A percentile compares a stretch with the other conserved stretches of the same genome.
phyloP scores from a whole-genome alignment of 768 basidiomycete genomes.

The Pleurotus salmoneostramineus region DNA sequence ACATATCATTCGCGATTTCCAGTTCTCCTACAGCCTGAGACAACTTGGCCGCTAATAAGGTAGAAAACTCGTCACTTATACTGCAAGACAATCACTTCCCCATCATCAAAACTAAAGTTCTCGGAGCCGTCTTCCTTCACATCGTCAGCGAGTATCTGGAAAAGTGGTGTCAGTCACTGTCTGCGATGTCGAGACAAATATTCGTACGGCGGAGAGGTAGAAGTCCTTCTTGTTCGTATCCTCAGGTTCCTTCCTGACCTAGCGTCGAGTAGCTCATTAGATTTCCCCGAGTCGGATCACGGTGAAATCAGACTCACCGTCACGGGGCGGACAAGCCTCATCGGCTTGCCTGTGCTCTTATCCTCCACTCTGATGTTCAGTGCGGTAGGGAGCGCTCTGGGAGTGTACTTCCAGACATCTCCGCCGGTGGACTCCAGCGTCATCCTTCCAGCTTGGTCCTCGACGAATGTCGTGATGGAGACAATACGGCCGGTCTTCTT shows the following conservation, averaged over 20 bases:
- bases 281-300: neutral
- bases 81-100: neutral
- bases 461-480: neutral
- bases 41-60: too few relatives aligned
- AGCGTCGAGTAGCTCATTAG: neutral
- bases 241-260: neutral
- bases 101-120: constrained; percentile 1
- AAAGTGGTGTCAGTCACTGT: neutral
- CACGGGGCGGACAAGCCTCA: neutral
- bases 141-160: neutral
- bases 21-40: too few relatives aligned
- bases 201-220: neutral
- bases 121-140: neutral
- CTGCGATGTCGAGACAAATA: neutral
- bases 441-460: neutral
- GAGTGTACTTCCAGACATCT: neutral
- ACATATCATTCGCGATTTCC: too few relatives aligned
- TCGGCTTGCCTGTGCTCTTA: neutral
- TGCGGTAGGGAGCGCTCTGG: neutral
- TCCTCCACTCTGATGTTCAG: neutral
- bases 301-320: neutral
- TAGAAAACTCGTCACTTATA: neutral
- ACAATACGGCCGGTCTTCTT: neutral
- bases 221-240: neutral
- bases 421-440: neutral